A percentile compares a stretch with the other conserved stretches of the same genome.
Conservation (phyloP, 1,284 basidiomycete genomes). For the Rhodotorula sp. region DNA sequence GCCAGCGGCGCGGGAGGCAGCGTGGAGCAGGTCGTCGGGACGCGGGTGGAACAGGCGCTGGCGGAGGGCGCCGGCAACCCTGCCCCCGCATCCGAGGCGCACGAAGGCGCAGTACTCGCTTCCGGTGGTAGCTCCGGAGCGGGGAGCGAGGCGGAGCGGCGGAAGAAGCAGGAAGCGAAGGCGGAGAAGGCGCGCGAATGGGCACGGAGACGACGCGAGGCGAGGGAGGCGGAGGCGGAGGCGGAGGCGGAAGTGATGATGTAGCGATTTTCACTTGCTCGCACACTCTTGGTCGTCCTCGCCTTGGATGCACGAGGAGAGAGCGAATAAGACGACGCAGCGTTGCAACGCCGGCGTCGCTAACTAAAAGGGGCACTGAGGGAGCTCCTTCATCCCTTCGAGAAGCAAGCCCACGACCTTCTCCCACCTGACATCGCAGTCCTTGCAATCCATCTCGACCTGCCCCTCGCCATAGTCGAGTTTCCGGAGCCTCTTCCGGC, state of each 20-base stretch:
- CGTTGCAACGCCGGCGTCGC: background rate
- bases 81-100: too few species aligned
- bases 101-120: too few species aligned
- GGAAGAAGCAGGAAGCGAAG: slow-evolving; percentile 3
- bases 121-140: too few species aligned
- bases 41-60: background rate
- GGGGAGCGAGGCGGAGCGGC: slow-evolving; percentile 6
- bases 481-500: background rate
- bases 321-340: background rate
- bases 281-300: too few species aligned
- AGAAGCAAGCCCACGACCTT: background rate
- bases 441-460: slow-evolving; percentile 3
- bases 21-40: background rate
- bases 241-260: background rate
- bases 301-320: too few species aligned
- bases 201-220: slow-evolving; percentile 22
- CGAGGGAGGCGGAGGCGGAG: background rate
- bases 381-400: background rate
- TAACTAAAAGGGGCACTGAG: background rate
- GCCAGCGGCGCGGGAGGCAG: too few species aligned
- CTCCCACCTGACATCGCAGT: slow-evolving; percentile 7
- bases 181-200: slow-evolving; percentile 18
- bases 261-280: too few species aligned
- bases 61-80: too few species aligned
- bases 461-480: background rate